These are phyloP conservation scores for Linnemannia elongata DNA, from an alignment of 192 early-diverging fungal genomes.

Conservation along the genomic window DNA sequence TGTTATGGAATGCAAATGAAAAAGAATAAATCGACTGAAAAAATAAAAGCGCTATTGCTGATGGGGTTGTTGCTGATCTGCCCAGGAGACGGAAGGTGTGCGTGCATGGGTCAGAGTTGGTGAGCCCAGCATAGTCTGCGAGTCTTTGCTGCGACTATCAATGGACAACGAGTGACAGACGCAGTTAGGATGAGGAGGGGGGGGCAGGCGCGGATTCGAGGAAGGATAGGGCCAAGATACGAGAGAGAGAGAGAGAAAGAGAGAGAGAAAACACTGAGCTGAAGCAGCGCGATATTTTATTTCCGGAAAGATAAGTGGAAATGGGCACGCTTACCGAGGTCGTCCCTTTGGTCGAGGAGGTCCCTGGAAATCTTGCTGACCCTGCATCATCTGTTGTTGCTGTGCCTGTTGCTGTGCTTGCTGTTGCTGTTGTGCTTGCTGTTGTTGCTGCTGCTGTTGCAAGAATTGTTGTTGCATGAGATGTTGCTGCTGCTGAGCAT, in stretches of 20 bases:
- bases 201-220: background rate
- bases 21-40: background rate
- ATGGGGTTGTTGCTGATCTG: conserved; percentile 43
- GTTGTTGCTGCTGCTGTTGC: conserved; percentile 27
- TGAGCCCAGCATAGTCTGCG: conserved; percentile 40
- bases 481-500: conserved; percentile 27
- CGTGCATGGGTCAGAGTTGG: conserved; percentile 37
- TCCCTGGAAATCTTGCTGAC: conserved; percentile 47
- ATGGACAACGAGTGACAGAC: background rate
- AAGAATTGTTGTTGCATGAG: conserved; percentile 21
- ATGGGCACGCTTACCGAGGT: conserved; percentile 42
- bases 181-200: background rate
- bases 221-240: background rate
- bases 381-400: conserved; percentile 46
- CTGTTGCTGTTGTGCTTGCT: conserved; percentile 8
- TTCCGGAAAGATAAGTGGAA: background rate
- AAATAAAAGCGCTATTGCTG: background rate
- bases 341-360: conserved; percentile 51
- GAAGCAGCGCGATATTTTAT: background rate
- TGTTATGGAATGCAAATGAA: background rate
- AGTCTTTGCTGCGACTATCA: conserved; percentile 47
- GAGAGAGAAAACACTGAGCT: background rate
- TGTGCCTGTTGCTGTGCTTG: background rate
- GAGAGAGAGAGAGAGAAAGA: background rate
- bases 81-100: conserved; percentile 46